Percentiles rank a stretch among this genome's conserved stretches.
These are phyloP conservation scores for Senna tora DNA, from an alignment of 306 rosid genomes.

Conservation along the genomic window DNA sequence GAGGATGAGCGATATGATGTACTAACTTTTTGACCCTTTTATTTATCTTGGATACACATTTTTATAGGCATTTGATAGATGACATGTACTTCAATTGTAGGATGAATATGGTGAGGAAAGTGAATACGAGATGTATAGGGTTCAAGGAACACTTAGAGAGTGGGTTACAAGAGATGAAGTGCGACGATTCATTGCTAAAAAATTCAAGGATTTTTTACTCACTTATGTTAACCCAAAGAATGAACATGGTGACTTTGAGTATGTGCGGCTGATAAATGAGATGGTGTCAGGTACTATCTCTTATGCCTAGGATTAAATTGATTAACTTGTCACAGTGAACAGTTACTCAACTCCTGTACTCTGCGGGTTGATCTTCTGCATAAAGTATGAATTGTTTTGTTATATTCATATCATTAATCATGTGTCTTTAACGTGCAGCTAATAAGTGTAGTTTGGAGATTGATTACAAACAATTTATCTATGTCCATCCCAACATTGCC, in stretches of 20 bases:
- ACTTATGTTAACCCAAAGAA: constrained; percentile 76
- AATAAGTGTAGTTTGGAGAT: constrained; percentile 93
- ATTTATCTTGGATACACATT: neutral
- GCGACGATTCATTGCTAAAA: constrained; percentile 87
- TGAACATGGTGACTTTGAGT: constrained; percentile 71
- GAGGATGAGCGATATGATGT: constrained; percentile 83
- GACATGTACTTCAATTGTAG: constrained; percentile 44
- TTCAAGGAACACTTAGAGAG: constrained; percentile 93
- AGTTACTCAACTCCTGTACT: neutral
- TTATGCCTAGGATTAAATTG: neutral
- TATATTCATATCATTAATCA: neutral
- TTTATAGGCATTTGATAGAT: constrained; percentile 19
- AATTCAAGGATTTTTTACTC: constrained; percentile 83
- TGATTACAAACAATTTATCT: constrained; percentile 93
- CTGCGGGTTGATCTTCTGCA: neutral
- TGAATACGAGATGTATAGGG: constrained; percentile 86
- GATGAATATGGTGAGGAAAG: constrained; percentile 80
- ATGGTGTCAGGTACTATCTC: constrained; percentile 81
- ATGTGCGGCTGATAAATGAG: constrained; percentile 86
- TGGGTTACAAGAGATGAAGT: constrained; percentile 99
- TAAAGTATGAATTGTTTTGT: neutral
- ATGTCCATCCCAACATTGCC: constrained; percentile 96
- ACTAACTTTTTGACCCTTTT: neutral
- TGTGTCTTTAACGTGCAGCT: constrained; percentile 55
- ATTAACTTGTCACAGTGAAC: constrained; percentile 8